Percentiles rank a stretch among this genome's conserved stretches.
phyloP scores from a whole-genome alignment of 208 protist species.

The Leishmania lainsoni region DNA sequence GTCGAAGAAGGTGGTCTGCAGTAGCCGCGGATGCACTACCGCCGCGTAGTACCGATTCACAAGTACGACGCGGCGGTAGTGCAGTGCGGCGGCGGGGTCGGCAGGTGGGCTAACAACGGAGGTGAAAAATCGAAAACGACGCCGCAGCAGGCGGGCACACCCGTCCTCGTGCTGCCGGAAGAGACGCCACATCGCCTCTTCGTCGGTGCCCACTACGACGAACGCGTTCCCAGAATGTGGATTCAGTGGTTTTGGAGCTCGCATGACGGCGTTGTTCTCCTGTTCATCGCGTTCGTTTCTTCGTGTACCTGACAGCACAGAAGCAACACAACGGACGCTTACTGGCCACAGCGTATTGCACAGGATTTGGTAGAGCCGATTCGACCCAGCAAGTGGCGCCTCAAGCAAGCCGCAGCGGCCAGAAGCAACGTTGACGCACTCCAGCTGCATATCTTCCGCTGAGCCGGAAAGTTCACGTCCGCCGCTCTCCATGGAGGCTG shows the following conservation, averaged over 20 bases:
- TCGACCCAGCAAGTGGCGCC: constrained; percentile 39
- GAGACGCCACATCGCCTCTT: constrained; percentile 9
- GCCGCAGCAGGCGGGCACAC: neutral
- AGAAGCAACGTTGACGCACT: constrained; percentile 5
- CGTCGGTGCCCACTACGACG: constrained; percentile 27
- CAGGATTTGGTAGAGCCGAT: constrained; percentile 56
- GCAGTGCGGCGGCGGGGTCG: neutral
- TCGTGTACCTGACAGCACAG: neutral
- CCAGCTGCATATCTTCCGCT: neutral
- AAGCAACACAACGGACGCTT: neutral
- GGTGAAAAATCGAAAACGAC: constrained; percentile 28
- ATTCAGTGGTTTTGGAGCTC: neutral
- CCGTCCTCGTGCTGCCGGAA: neutral
- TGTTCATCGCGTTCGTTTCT: neutral
- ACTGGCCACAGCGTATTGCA: constrained; percentile 66
- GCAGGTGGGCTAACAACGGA: constrained; percentile 1
- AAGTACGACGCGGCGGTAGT: constrained; percentile 9
- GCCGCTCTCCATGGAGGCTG: neutral
- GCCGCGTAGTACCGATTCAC: constrained; percentile 58
- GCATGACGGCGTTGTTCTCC: neutral
- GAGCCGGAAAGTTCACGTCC: neutral
- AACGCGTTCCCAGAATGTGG: constrained; percentile 5
- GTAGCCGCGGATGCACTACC: constrained; percentile 25
- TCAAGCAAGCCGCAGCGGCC: constrained; percentile 42
- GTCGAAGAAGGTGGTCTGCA: constrained; percentile 53